phyloP scores from a whole-genome alignment of 192 early-diverging fungal genomes.

The Entomortierella beljakovae region DNA sequence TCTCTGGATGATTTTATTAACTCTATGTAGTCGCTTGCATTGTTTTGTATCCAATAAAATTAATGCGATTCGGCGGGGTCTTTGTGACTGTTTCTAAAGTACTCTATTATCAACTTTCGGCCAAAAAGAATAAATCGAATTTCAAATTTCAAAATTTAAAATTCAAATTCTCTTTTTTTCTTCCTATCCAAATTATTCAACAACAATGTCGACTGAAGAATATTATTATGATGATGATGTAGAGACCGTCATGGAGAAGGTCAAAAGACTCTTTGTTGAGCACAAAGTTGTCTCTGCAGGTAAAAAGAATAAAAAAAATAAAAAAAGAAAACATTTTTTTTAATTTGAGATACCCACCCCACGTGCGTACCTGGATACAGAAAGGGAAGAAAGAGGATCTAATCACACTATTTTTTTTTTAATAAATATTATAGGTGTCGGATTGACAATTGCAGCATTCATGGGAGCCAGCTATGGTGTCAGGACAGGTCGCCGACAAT shows the following conservation, averaged over 20 bases:
- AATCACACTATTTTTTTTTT: not conserved
- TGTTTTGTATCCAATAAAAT: too few species aligned
- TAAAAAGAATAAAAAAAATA: constrained; percentile 4
- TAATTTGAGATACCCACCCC: too few species aligned
- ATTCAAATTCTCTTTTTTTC: not conserved
- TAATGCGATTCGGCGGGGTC: too few species aligned
- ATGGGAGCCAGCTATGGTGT: constrained; percentile 51
- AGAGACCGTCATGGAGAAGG: constrained; percentile 50
- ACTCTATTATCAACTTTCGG: too few species aligned
- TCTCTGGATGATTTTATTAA: too few species aligned
- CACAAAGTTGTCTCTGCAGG: constrained; percentile 50
- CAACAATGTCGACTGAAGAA: constrained; percentile 11
- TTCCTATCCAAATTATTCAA: not conserved
- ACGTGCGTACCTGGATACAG: not conserved
- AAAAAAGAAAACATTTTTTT: not conserved
- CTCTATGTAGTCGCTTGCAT: too few species aligned
- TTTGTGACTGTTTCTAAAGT: too few species aligned
- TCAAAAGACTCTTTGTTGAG: constrained; percentile 46
- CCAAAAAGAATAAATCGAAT: too few species aligned
- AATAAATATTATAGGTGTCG: constrained; percentile 28
- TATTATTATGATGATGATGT: constrained; percentile 45
- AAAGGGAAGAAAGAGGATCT: not conserved
- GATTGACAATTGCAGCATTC: constrained; percentile 51
- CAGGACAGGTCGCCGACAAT: constrained; percentile 53
- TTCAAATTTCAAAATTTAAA: too few species aligned